Conservation (phyloP, 2,329 filamentous ascomycete genomes). For the Sporothrix brunneoviolacea region DNA sequence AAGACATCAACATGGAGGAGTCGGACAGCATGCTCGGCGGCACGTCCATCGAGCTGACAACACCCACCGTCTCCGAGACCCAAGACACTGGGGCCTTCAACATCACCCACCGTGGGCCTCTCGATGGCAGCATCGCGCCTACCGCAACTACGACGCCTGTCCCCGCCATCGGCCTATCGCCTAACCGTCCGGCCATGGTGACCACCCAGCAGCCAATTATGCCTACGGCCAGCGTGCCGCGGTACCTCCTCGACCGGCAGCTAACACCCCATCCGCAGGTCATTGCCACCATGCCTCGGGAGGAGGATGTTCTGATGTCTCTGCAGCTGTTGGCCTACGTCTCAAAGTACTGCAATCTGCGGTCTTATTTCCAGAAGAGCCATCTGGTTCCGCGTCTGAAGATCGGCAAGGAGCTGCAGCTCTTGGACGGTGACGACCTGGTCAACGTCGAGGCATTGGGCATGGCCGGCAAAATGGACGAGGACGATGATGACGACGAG, state of each 20-base stretch:
- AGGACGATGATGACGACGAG: slow-evolving; percentile 42
- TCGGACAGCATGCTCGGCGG: slow-evolving; percentile 72
- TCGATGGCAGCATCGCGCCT: slow-evolving; percentile 67
- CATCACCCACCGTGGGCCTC: slow-evolving; percentile 76
- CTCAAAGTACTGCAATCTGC: slow-evolving; percentile 95
- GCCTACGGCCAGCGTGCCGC: slow-evolving; percentile 64
- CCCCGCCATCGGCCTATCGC: slow-evolving; percentile 65
- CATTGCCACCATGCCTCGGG: slow-evolving; percentile 85
- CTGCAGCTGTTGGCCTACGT: slow-evolving; percentile 94
- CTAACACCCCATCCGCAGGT: slow-evolving; percentile 64
- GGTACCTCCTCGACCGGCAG: slow-evolving; percentile 71
- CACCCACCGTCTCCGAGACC: slow-evolving; percentile 74
- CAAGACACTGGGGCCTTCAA: slow-evolving; percentile 88
- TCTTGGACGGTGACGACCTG: slow-evolving; percentile 64
- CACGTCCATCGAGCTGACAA: slow-evolving; percentile 65
- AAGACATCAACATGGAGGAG: slow-evolving; percentile 74
- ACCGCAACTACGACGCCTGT: slow-evolving; percentile 45
- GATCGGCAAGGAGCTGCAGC: slow-evolving; percentile 75
- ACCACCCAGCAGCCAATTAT: slow-evolving; percentile 69
- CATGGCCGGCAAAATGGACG: slow-evolving; percentile 4
- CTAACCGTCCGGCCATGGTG: slow-evolving; percentile 61
- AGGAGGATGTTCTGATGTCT: slow-evolving; percentile 97
- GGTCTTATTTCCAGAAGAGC: slow-evolving; percentile 90
- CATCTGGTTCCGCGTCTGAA: slow-evolving; percentile 89
- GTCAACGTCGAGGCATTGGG: slow-evolving; percentile 15